phyloP scores from a whole-genome alignment of 306 rosid genomes.

The Dalbergia oliveri region DNA sequence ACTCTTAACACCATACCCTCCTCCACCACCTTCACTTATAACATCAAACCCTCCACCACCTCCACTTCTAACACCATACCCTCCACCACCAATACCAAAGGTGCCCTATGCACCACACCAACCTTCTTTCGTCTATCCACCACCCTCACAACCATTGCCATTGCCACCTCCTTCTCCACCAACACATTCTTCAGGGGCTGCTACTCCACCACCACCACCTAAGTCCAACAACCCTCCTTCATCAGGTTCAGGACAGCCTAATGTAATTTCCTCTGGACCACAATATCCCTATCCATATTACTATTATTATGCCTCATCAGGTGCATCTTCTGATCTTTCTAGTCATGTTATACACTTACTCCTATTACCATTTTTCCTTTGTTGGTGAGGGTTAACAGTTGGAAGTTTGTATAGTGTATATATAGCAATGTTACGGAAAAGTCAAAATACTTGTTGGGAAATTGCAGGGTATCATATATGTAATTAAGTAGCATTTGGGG shows the following conservation, averaged over 20 bases:
- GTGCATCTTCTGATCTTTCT: slow-evolving; percentile 52
- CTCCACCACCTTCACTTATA: slow-evolving; percentile 44
- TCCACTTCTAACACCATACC: slow-evolving; percentile 9
- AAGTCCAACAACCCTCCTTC: slow-evolving; percentile 53
- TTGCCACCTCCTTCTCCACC: slow-evolving; percentile 51
- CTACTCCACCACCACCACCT: slow-evolving; percentile 65
- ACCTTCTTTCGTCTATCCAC: slow-evolving; percentile 13
- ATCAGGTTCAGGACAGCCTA: slow-evolving; percentile 57
- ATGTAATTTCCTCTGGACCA: slow-evolving; percentile 45
- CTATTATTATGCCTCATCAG: slow-evolving; percentile 66
- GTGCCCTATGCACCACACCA: neutral
- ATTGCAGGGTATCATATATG: slow-evolving; percentile 26
- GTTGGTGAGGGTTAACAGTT: slow-evolving; percentile 48
- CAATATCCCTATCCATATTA: slow-evolving; percentile 65
- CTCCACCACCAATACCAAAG: slow-evolving; percentile 32
- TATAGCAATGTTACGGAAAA: neutral
- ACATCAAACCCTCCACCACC: slow-evolving; percentile 38
- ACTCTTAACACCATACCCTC: slow-evolving; percentile 26
- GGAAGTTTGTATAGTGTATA: neutral
- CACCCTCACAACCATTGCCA: slow-evolving; percentile 36
- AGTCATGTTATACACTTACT: slow-evolving; percentile 4
- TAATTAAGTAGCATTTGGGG: slow-evolving; percentile 6
- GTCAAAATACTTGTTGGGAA: slow-evolving; percentile 30
- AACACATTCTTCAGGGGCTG: slow-evolving; percentile 37
- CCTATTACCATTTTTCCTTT: slow-evolving; percentile 36